Evolutionary conservation across 2,329 filamentous ascomycete species (phyloP).

Genomic region (Elsinoe fawcettii): DNA sequence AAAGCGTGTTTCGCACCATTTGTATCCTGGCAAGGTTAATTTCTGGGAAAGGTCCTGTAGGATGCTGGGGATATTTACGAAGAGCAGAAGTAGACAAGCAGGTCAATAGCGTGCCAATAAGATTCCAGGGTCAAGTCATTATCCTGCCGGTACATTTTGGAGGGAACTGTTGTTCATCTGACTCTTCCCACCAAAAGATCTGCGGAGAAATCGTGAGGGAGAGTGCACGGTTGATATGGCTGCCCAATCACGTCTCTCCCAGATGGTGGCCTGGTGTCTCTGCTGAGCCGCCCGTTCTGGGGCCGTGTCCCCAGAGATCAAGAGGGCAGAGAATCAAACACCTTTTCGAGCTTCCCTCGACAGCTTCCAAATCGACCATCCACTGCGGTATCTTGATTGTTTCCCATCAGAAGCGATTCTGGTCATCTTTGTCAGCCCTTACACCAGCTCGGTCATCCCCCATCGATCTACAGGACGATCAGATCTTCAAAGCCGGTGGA

Average conservation of each 20-base stretch:
- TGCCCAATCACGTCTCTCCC: neutral
- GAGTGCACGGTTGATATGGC: neutral
- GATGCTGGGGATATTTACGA: neutral
- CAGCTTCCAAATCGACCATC: neutral
- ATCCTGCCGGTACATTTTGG: neutral
- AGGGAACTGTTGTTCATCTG: slow-evolving; percentile 1
- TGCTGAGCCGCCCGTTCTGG: neutral
- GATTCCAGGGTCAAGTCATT: neutral
- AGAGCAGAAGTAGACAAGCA: neutral
- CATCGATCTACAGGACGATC: slow-evolving; percentile 7
- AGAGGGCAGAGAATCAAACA: neutral
- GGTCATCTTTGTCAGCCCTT: neutral
- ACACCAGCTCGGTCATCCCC: neutral
- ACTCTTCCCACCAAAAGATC: neutral
- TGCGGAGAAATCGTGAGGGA: neutral
- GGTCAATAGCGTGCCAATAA: neutral
- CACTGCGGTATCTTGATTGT: neutral
- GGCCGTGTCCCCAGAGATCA: neutral
- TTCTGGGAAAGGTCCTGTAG: neutral
- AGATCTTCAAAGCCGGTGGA: slow-evolving; percentile 5
- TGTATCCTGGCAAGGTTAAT: neutral
- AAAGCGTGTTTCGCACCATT: neutral
- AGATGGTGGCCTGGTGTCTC: neutral
- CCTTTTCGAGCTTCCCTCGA: neutral
- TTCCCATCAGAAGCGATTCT: neutral